phyloP scores from a whole-genome alignment of 495 filamentous ascomycete species.

The Rhypophila decipiens region DNA sequence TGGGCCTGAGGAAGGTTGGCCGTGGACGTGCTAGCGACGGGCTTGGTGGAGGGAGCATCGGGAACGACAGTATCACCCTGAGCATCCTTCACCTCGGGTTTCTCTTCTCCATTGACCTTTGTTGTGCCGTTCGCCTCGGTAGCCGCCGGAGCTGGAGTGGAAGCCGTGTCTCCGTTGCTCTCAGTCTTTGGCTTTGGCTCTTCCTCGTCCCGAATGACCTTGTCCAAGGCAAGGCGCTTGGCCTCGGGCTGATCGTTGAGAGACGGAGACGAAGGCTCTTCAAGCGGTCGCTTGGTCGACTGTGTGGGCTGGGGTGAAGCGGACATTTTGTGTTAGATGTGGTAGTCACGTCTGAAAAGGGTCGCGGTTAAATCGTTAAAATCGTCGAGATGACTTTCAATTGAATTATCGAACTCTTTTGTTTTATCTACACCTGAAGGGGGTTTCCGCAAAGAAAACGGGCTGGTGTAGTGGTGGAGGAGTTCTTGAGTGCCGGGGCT shows the following conservation, averaged over 20 bases:
- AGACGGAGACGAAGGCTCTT: constrained; percentile 92
- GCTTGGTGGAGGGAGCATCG: constrained; percentile 53
- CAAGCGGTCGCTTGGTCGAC: constrained; percentile 83
- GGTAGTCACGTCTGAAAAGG: constrained; percentile 23
- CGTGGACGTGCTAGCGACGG: constrained; percentile 40
- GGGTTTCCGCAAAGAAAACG: constrained; percentile 78
- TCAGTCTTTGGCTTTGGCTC: constrained; percentile 34
- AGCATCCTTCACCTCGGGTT: constrained; percentile 52
- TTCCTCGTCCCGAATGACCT: constrained; percentile 58
- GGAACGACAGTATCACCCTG: constrained; percentile 63
- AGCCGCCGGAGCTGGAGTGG: constrained; percentile 14
- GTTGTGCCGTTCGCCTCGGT: constrained; percentile 33
- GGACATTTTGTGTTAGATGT: constrained; percentile 44
- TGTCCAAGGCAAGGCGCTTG: constrained; percentile 93
- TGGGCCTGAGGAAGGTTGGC: constrained; percentile 34
- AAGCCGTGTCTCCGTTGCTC: constrained; percentile 30
- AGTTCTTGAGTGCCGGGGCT: constrained; percentile 15
- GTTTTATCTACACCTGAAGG: constrained; percentile 71
- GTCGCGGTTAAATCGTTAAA: constrained; percentile 3
- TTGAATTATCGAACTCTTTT: constrained; percentile 31
- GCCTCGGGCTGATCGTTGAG: constrained; percentile 92
- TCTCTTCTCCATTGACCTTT: constrained; percentile 46
- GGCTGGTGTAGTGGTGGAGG: constrained; percentile 66
- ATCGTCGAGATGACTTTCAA: constrained; percentile 48
- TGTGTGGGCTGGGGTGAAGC: constrained; percentile 48